These are phyloP conservation scores for Penicillium daleae DNA, from an alignment of 495 filamentous ascomycete genomes.

Conservation along the genomic window DNA sequence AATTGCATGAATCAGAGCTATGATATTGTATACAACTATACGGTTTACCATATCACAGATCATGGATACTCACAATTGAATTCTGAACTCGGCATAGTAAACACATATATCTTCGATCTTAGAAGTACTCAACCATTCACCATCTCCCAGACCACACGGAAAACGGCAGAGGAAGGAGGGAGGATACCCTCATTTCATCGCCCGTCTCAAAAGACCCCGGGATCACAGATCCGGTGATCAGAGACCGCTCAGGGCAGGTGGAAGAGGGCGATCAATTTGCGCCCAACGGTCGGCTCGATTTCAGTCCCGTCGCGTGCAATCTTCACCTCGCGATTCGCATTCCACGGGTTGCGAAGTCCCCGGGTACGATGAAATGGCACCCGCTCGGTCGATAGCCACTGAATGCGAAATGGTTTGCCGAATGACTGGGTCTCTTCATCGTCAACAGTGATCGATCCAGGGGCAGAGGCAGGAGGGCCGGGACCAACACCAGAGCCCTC, in stretches of 20 bases:
- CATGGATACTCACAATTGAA: not conserved
- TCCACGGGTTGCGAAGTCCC: slow-evolving; percentile 94
- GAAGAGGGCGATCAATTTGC: slow-evolving; percentile 78
- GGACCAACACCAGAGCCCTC: slow-evolving; percentile 23
- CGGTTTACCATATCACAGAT: not conserved
- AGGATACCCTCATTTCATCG: not conserved
- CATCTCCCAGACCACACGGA: not conserved
- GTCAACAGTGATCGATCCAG: not conserved
- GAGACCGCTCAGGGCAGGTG: slow-evolving; percentile 37
- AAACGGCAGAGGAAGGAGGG: not conserved
- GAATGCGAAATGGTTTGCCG: slow-evolving; percentile 90
- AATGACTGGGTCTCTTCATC: slow-evolving; percentile 61
- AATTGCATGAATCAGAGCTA: not conserved
- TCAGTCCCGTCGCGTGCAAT: slow-evolving; percentile 96
- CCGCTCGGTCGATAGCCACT: slow-evolving; percentile 86
- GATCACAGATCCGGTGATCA: not conserved
- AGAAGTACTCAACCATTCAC: not conserved
- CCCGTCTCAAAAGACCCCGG: not conserved
- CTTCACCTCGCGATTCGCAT: slow-evolving; percentile 93
- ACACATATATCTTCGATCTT: not conserved
- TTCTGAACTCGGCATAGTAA: not conserved
- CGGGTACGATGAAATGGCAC: slow-evolving; percentile 91
- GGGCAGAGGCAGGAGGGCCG: not conserved
- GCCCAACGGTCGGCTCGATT: slow-evolving; percentile 82
- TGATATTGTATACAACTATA: not conserved